phyloP scores from a whole-genome alignment of 345 rosid species.

The Hibiscus trionum region DNA sequence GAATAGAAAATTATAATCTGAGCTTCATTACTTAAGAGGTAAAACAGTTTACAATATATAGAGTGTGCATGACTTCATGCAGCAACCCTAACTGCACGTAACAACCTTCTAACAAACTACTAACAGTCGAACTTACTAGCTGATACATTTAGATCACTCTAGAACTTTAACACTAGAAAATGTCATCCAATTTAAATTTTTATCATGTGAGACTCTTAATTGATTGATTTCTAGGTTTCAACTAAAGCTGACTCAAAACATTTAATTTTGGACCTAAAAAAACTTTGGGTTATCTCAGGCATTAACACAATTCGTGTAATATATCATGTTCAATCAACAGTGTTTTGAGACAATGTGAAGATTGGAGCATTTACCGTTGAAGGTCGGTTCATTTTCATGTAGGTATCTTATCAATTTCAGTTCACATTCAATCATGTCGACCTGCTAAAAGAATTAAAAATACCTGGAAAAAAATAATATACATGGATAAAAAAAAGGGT shows the following conservation, averaged over 20 bases:
- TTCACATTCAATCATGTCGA: neutral
- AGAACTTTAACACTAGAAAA: too few relatives aligned
- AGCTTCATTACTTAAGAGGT: too few relatives aligned
- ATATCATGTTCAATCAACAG: neutral
- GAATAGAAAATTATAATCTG: too few relatives aligned
- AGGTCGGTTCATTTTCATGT: neutral
- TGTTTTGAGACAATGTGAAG: constrained; percentile 5
- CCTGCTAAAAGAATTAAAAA: neutral
- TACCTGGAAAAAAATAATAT: neutral
- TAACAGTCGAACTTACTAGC: too few relatives aligned
- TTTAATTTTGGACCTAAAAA: neutral
- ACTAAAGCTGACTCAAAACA: neutral
- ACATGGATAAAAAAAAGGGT: neutral
- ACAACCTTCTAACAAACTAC: too few relatives aligned
- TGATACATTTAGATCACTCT: too few relatives aligned
- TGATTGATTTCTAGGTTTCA: neutral
- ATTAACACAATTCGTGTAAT: neutral
- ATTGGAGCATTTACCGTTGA: neutral
- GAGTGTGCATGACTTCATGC: too few relatives aligned
- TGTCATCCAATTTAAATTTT: neutral
- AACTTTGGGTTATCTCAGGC: neutral
- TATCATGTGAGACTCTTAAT: neutral
- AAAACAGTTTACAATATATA: too few relatives aligned
- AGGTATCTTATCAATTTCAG: constrained; percentile 7
- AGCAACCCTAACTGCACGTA: too few relatives aligned